These are phyloP conservation scores for Trichoderma oligosporum DNA, from an alignment of 2,329 filamentous ascomycete species.

Conservation along the genomic window DNA sequence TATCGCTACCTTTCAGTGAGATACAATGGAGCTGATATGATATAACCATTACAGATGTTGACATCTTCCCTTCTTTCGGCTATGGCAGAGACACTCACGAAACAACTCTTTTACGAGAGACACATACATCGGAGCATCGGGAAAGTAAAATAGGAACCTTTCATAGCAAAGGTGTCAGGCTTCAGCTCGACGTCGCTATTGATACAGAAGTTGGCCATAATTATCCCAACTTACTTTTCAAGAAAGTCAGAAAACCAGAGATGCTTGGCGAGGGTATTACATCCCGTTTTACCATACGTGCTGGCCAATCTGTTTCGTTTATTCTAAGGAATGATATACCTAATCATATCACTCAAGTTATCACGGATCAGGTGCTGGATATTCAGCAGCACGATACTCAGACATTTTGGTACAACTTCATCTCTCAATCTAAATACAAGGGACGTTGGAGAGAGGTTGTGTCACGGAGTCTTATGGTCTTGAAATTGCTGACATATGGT, in stretches of 20 bases:
- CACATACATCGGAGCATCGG: conserved; percentile 36
- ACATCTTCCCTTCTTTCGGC: conserved; percentile 69
- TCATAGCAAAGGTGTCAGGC: conserved; percentile 52
- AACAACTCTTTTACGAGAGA: conserved; percentile 50
- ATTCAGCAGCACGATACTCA: conserved; percentile 66
- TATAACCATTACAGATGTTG: conserved; percentile 47
- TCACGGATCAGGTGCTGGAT: conserved; percentile 57
- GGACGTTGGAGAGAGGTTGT: conserved; percentile 72
- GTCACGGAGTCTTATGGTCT: conserved; percentile 64
- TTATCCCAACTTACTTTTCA: conserved; percentile 54
- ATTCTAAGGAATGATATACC: conserved; percentile 61
- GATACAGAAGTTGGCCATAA: conserved; percentile 48
- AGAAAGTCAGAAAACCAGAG: conserved; percentile 47
- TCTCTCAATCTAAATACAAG: conserved; percentile 64
- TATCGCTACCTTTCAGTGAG: background rate
- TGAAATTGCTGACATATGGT: conserved; percentile 70
- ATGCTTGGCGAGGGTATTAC: conserved; percentile 61
- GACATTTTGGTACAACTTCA: conserved; percentile 70
- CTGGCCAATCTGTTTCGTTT: conserved; percentile 67
- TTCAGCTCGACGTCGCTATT: conserved; percentile 66
- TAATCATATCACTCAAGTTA: conserved; percentile 53
- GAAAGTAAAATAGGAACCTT: conserved; percentile 62
- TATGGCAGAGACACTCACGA: conserved; percentile 63
- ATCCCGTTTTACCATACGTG: conserved; percentile 55
- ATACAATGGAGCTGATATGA: background rate